phyloP scores from a whole-genome alignment of 176 grass and related monocot genomes.

The Puccinellia tenuiflora region DNA sequence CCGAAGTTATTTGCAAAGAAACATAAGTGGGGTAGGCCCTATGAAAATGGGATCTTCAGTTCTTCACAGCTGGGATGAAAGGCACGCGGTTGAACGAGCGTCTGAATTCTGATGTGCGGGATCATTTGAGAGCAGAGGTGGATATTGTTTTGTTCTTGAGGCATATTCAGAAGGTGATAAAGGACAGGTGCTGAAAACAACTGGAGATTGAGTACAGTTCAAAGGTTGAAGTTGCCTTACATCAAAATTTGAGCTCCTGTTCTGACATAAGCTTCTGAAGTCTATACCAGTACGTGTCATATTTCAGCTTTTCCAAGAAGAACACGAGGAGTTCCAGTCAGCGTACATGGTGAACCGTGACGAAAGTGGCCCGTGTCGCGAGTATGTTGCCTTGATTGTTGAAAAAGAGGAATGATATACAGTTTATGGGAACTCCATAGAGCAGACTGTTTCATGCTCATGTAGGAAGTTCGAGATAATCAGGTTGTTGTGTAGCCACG shows the following conservation, averaged over 20 bases:
- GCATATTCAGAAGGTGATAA: neutral
- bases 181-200: neutral
- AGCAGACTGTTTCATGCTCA: slow-evolving; percentile 49
- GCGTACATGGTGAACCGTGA: slow-evolving; percentile 55
- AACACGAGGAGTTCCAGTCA: slow-evolving; percentile 54
- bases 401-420: slow-evolving; percentile 41
- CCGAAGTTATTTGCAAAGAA: no score
- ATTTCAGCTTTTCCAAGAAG: slow-evolving; percentile 63
- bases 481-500: slow-evolving; percentile 56
- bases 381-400: slow-evolving; percentile 52
- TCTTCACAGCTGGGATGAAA: no score
- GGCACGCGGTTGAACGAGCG: slow-evolving; percentile 7
- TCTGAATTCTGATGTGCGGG: slow-evolving; percentile 26
- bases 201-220: slow-evolving; percentile 44
- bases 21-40: no score
- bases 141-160: slow-evolving; percentile 37
- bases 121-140: slow-evolving; percentile 43
- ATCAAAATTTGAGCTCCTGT: slow-evolving; percentile 36
- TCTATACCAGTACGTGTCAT: slow-evolving; percentile 40
- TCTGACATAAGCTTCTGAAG: slow-evolving; percentile 47
- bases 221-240: slow-evolving; percentile 38
- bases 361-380: slow-evolving; percentile 24
- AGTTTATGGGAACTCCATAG: slow-evolving; percentile 45
- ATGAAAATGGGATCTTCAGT: no score
- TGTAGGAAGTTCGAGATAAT: slow-evolving; percentile 63